Conservation (phyloP, 768 basidiomycete species). For the Roridomyces roridus region DNA sequence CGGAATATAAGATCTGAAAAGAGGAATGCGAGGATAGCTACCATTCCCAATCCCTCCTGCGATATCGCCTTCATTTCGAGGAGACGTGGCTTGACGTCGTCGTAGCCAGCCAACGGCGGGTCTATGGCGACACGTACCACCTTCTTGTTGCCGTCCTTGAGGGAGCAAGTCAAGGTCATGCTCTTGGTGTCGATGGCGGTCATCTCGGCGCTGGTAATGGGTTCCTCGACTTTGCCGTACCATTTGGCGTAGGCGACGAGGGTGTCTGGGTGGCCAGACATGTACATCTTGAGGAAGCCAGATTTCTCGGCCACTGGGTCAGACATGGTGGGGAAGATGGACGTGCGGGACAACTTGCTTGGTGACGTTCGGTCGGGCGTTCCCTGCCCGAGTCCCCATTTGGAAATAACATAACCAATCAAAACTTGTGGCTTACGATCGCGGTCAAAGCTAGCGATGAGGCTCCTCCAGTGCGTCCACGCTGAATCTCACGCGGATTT, state of each 20-base stretch:
- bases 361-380: no score
- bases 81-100: constrained; percentile 82
- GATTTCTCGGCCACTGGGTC: constrained; percentile 82
- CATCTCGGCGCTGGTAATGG: constrained; percentile 71
- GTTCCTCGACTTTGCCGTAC: constrained; percentile 67
- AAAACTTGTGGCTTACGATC: not conserved
- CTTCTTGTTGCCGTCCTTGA: constrained; percentile 54
- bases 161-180: constrained; percentile 72
- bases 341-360: not conserved
- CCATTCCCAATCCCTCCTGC: constrained; percentile 83
- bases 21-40: constrained; percentile 26
- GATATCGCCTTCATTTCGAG: constrained; percentile 83
- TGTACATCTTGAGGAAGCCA: constrained; percentile 81
- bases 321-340: not conserved
- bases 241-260: constrained; percentile 84
- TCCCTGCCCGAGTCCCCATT: not conserved
- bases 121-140: constrained; percentile 65
- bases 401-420: not conserved
- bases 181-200: constrained; percentile 72
- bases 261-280: constrained; percentile 85
- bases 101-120: constrained; percentile 76
- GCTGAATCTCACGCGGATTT: no score
- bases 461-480: constrained; percentile 5
- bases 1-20: not conserved
- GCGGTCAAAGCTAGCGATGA: not conserved